Percentiles rank a stretch among this genome's conserved stretches.
These are phyloP conservation scores for Ophiostoma himal-ulmi DNA, from an alignment of 2,329 filamentous ascomycete genomes.

Conservation along the genomic window DNA sequence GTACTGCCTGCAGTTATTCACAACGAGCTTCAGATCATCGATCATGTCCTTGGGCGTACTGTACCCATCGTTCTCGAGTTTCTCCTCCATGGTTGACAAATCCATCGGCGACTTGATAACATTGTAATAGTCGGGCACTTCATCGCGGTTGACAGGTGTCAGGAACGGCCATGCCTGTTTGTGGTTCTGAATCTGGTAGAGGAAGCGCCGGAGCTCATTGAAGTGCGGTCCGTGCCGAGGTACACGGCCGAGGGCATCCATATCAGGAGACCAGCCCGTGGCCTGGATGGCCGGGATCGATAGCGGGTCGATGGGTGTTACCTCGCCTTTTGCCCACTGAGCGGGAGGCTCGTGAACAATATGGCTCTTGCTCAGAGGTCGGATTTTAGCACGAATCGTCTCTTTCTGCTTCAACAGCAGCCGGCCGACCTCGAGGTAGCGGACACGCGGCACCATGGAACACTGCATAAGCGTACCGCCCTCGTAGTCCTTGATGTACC, in stretches of 20 bases:
- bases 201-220: conserved; percentile 83
- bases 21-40: conserved; percentile 80
- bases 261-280: conserved; percentile 92
- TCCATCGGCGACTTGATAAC: conserved; percentile 99
- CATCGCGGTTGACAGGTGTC: conserved; percentile 87
- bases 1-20: conserved; percentile 91
- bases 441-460: conserved; percentile 91
- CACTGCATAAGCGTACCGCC: conserved; percentile 99
- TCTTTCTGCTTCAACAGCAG: conserved; percentile 98
- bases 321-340: conserved; percentile 48
- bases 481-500: conserved; percentile 99
- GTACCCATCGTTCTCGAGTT: conserved; percentile 90
- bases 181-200: conserved; percentile 94
- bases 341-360: conserved; percentile 80
- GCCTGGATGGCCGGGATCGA: conserved; percentile 82
- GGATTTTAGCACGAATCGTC: conserved; percentile 88
- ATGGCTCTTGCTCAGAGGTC: conserved; percentile 82
- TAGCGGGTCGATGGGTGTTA: conserved; percentile 68
- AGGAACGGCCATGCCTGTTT: conserved; percentile 91
- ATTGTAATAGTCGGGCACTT: conserved; percentile 95
- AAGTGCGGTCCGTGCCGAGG: conserved; percentile 95
- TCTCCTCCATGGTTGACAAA: conserved; percentile 90
- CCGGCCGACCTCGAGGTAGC: conserved; percentile 85
- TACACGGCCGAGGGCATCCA: conserved; percentile 93
- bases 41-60: conserved; percentile 87